A percentile compares a stretch with the other conserved stretches of the same genome.
Conservation (phyloP, 352 stramenopile genomes). For the Blastocystis sp. region DNA sequence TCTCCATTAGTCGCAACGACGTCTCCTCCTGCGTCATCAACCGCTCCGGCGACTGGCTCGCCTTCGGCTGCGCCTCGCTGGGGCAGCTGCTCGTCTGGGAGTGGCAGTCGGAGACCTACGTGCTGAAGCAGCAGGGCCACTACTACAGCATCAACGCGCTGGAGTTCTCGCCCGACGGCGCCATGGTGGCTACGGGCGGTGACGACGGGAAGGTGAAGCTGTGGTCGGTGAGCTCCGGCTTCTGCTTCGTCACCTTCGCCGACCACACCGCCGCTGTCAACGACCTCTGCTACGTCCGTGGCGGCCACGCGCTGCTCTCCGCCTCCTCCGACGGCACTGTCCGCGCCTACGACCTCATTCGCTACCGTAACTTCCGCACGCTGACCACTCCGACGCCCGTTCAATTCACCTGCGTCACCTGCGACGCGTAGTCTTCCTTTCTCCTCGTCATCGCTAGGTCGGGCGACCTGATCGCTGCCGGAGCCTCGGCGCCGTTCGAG, state of each 20-base stretch:
- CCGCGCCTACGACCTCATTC: slow-evolving; percentile 89
- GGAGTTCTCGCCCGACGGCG: slow-evolving; percentile 89
- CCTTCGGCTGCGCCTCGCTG: slow-evolving; percentile 86
- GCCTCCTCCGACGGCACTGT: slow-evolving; percentile 94
- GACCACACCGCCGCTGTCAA: slow-evolving; percentile 91
- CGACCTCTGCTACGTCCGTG: slow-evolving; percentile 78
- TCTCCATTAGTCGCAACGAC: slow-evolving; percentile 76
- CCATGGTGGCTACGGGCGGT: slow-evolving; percentile 85
- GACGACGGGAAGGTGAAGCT: slow-evolving; percentile 96
- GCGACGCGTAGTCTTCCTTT: slow-evolving; percentile 71
- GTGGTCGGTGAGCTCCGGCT: slow-evolving; percentile 90
- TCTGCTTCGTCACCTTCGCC: slow-evolving; percentile 96
- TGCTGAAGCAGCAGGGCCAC: slow-evolving; percentile 98
- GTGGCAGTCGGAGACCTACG: slow-evolving; percentile 95
- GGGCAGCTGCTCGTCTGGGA: slow-evolving; percentile 98
- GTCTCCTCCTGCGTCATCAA: slow-evolving; percentile 85
- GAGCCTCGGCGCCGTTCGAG: slow-evolving; percentile 85
- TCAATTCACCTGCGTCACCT: slow-evolving; percentile 89
- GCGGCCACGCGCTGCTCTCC: slow-evolving; percentile 80
- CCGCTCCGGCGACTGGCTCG: slow-evolving; percentile 87
- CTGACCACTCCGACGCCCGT: slow-evolving; percentile 86
- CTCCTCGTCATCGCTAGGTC: slow-evolving; percentile 28
- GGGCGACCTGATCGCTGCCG: slow-evolving; percentile 68
- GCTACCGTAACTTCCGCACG: slow-evolving; percentile 96
- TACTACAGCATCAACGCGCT: slow-evolving; percentile 90